Evolutionary conservation across 192 early-diverging fungal species (phyloP).

Genomic region (Linnemannia exigua): DNA sequence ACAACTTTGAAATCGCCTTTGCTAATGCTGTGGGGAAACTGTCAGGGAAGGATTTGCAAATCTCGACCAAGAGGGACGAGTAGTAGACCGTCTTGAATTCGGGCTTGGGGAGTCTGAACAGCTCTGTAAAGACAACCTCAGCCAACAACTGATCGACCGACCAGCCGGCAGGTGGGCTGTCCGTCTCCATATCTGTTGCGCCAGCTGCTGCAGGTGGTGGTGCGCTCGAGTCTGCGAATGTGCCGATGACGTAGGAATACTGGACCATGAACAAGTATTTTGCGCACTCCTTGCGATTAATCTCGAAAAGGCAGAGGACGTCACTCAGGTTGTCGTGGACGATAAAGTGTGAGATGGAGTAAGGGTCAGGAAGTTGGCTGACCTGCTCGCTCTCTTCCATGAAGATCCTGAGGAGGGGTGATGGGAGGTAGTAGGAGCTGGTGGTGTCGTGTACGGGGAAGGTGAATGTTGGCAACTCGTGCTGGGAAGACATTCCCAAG

Average conservation of each 20-base stretch:
- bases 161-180: slow-evolving; percentile 27
- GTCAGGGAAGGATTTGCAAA: slow-evolving; percentile 74
- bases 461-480: slow-evolving; percentile 62
- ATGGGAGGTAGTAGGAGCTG: slow-evolving; percentile 48
- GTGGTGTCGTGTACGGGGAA: slow-evolving; percentile 49
- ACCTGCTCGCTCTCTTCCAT: slow-evolving; percentile 38
- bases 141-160: slow-evolving; percentile 46
- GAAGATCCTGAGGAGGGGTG: slow-evolving; percentile 59
- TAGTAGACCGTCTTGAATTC: slow-evolving; percentile 80
- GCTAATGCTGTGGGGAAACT: slow-evolving; percentile 76
- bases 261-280: slow-evolving; percentile 80
- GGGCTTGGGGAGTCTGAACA: slow-evolving; percentile 65
- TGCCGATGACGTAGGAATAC: slow-evolving; percentile 63
- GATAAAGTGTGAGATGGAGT: slow-evolving; percentile 72
- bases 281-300: slow-evolving; percentile 94
- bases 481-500: slow-evolving; percentile 62
- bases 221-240: slow-evolving; percentile 53
- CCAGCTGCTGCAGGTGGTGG: slow-evolving; percentile 20
- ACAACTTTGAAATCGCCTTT: slow-evolving; percentile 73
- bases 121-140: slow-evolving; percentile 60
- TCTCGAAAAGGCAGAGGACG: slow-evolving; percentile 84
- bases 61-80: slow-evolving; percentile 77
- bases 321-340: slow-evolving; percentile 87
- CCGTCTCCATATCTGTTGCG: slow-evolving; percentile 36
- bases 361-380: slow-evolving; percentile 53